These are phyloP conservation scores for Tranzscheliella williamsii DNA, from an alignment of 1,284 basidiomycete genomes.

Conservation along the genomic window DNA sequence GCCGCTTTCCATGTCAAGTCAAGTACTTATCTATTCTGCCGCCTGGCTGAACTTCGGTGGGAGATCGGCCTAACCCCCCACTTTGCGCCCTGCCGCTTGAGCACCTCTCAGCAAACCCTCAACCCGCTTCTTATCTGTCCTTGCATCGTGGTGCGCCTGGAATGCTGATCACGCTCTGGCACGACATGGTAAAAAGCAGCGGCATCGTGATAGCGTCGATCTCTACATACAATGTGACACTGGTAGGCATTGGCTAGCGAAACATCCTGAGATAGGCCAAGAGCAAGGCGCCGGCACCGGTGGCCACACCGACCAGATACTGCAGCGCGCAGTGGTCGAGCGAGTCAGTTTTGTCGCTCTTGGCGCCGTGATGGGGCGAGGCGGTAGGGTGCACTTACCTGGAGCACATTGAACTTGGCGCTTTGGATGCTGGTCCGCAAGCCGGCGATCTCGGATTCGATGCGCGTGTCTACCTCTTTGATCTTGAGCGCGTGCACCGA, in stretches of 20 bases:
- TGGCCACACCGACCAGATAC: conserved; percentile 66
- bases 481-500: conserved; percentile 93
- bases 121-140: too few species aligned
- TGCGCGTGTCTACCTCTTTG: conserved; percentile 95
- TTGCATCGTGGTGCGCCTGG: too few species aligned
- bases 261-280: conserved; percentile 75
- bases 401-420: conserved; percentile 71
- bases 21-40: too few species aligned
- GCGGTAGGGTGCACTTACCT: conserved; percentile 29
- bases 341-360: neutral
- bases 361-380: neutral
- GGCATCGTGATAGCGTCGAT: too few species aligned
- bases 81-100: too few species aligned
- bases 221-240: too few species aligned
- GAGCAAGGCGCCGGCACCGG: conserved; percentile 80
- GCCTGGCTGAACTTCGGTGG: too few species aligned
- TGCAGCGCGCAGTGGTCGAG: conserved; percentile 4
- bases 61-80: too few species aligned
- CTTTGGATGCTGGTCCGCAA: conserved; percentile 87
- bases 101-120: too few species aligned
- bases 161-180: too few species aligned
- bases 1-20: too few species aligned
- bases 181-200: too few species aligned
- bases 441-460: conserved; percentile 93
- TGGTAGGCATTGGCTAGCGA: conserved; percentile 29